Base-by-base conservation (phyloP, 371 early-diverging fungal genomes). In the Capillidium heterosporum region DNA sequence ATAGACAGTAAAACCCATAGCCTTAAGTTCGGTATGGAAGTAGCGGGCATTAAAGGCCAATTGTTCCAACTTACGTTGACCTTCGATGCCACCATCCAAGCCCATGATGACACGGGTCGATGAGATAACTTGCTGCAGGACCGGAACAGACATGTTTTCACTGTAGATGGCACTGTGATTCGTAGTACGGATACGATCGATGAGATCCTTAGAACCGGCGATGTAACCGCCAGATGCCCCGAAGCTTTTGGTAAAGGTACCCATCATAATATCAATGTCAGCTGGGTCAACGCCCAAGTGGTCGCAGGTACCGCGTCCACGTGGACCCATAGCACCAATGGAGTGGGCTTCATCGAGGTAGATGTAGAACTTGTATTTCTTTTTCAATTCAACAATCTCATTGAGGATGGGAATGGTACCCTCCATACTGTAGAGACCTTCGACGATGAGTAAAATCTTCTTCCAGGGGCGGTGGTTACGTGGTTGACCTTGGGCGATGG, bases 291-390 rank as follows among this genome's bases (percentile, higher is more conserved):
- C 77, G 49, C 87, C 82, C 62, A 77, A 86, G 67, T 92, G 91
- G 71, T 99, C 99, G 71, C 98, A 98, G 28, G 98, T 83, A 55
- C 99, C 99, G 41, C 98, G 80, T 21, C 99, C 97, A 48, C 81
- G 78, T 61, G 81, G 80, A 46, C 95, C 96, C 61, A 95, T 64
- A 7, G 98, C 98, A 49, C 99, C 99, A 60, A 99, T 91, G 21
- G 98, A 97, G 67, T 99, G 99, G 4, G 99, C 99, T 69, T 99
- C 99, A 68, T 99, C 99, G 1, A 99, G 81, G 72, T 94, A 99
- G 55, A 99, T 72, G 71, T 94, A 94, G 72, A 95, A 99, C 81
- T 78, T 92, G 77, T 94, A 99, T 71, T 90, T 88, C 59, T 83
- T 80, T 66, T 93, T 95, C 56, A 99, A 71, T 51, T 78, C 87